These are phyloP conservation scores for Clarireedia homoeocarpa DNA, from an alignment of 2,329 filamentous ascomycete genomes.

Conservation along the genomic window DNA sequence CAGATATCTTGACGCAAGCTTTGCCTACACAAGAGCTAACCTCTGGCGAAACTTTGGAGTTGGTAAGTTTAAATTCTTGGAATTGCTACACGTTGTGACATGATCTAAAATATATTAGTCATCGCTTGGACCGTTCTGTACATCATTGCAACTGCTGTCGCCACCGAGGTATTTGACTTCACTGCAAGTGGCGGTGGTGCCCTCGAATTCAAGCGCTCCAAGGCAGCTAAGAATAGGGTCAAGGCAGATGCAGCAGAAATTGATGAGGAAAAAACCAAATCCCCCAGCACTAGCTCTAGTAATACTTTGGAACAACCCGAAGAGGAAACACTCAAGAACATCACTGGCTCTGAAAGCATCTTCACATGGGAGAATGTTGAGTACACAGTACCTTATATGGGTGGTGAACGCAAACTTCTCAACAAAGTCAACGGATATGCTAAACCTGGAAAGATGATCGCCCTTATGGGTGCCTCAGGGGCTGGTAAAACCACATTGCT, in stretches of 20 bases:
- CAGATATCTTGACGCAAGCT: slow-evolving; percentile 46
- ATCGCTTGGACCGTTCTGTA: slow-evolving; percentile 71
- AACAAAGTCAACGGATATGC: slow-evolving; percentile 69
- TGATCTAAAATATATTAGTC: slow-evolving; percentile 30
- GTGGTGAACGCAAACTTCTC: slow-evolving; percentile 52
- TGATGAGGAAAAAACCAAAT: slow-evolving; percentile 45
- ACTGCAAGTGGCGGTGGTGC: slow-evolving; percentile 56
- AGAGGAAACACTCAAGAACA: slow-evolving; percentile 36
- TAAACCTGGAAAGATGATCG: slow-evolving; percentile 70
- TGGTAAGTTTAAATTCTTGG: neutral
- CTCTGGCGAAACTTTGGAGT: slow-evolving; percentile 61
- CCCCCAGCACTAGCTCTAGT: slow-evolving; percentile 16
- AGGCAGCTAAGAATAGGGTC: slow-evolving; percentile 46
- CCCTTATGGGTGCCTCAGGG: slow-evolving; percentile 72
- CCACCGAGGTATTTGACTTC: slow-evolving; percentile 61
- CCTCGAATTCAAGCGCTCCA: slow-evolving; percentile 63
- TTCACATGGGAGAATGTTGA: slow-evolving; percentile 67
- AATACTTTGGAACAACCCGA: slow-evolving; percentile 17
- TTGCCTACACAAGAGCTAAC: slow-evolving; percentile 48
- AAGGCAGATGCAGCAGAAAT: slow-evolving; percentile 34
- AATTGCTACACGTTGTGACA: neutral
- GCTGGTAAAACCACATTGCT: slow-evolving; percentile 80
- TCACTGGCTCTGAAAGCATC: slow-evolving; percentile 51
- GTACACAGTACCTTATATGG: slow-evolving; percentile 64
- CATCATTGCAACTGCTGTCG: slow-evolving; percentile 61